Base-by-base conservation (phyloP, 2,329 filamentous ascomycete species). In the Chaetomiaceae sp. region DNA sequence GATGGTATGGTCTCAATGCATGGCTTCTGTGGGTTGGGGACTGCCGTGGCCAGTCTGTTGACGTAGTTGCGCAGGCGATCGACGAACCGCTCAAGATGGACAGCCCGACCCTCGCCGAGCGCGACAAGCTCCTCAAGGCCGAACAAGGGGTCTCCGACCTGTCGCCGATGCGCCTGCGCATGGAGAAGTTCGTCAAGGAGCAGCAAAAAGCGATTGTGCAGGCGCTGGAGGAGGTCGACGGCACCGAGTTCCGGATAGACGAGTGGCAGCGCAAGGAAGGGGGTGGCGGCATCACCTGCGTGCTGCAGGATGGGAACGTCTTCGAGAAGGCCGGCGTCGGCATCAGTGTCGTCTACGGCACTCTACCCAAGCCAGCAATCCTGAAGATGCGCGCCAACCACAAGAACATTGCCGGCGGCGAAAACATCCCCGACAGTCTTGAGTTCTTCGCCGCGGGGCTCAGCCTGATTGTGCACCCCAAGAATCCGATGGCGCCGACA, bases 301-400 rank as follows among this genome's bases (percentile, higher is more conserved):
- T 98, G 32, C 74, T 98, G 15, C 93, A 98, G 66, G 89, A 96
- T 55, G 90, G 93, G 56, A 91, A 94, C 52, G 88, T 96, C 41
- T 98, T 98, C 61, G 93, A 98, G 67, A 98, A 98, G 70, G 93
- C 87, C 36, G 93, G 93, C 24, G 89, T 97, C 49, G 95, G 95
- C 62, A 90, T 91, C 61, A 94, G 87, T 47, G 82, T 97, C 51
- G 93, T 98, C 40, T 97, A 98, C 63, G 93, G 93, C 51, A 86
- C 83, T 38, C 76, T 98, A 2, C 90, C 90, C 27, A 84, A 87
- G 59, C 76, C 87, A 1, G 93, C 88, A 24, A 95, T 98, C 56
- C 78, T 83, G 59, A 89, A 89, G 69, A 97, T 98, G 93, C 81
- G 88, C 42, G 88, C 82, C 47, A 89, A 97, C 67, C 93, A 97